phyloP scores from a whole-genome alignment of 2,329 filamentous ascomycete genomes.

The Beauveria bassiana region DNA sequence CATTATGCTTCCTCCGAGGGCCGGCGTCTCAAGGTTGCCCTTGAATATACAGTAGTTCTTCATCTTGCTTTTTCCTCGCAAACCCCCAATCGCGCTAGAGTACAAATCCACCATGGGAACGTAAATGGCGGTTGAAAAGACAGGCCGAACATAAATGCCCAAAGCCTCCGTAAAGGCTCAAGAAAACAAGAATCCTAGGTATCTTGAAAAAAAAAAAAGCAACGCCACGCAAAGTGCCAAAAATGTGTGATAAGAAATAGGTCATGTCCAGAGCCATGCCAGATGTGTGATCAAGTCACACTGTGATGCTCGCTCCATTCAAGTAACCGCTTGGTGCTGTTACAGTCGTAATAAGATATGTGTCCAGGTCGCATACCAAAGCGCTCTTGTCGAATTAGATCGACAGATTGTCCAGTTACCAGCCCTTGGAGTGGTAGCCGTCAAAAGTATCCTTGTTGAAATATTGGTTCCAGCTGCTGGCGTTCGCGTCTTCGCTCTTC shows the following conservation, averaged over 20 bases:
- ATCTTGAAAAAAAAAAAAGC: constrained; percentile 9
- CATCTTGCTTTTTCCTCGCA: neutral
- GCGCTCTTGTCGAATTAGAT: neutral
- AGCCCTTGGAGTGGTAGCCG: constrained; percentile 37
- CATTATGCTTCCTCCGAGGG: constrained; percentile 8
- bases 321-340: neutral
- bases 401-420: constrained; percentile 21
- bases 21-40: neutral
- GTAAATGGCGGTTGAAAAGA: constrained; percentile 8
- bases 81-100: constrained; percentile 1
- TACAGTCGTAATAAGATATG: neutral
- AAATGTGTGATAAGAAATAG: neutral
- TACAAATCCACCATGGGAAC: constrained; percentile 10
- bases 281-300: neutral
- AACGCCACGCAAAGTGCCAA: constrained; percentile 10
- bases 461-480: constrained; percentile 77
- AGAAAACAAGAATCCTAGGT: constrained; percentile 11
- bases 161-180: constrained; percentile 2
- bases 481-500: constrained; percentile 54
- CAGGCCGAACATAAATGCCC: constrained; percentile 7
- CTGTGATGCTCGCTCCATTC: neutral
- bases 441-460: constrained; percentile 67
- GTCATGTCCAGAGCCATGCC: neutral
- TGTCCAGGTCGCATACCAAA: neutral
- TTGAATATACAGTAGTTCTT: constrained; percentile 8